Evolutionary conservation across 2,329 filamentous ascomycete species (phyloP), one percentile per base, ranked within the genome.

Genomic region (Pleomassaria siparia): DNA sequence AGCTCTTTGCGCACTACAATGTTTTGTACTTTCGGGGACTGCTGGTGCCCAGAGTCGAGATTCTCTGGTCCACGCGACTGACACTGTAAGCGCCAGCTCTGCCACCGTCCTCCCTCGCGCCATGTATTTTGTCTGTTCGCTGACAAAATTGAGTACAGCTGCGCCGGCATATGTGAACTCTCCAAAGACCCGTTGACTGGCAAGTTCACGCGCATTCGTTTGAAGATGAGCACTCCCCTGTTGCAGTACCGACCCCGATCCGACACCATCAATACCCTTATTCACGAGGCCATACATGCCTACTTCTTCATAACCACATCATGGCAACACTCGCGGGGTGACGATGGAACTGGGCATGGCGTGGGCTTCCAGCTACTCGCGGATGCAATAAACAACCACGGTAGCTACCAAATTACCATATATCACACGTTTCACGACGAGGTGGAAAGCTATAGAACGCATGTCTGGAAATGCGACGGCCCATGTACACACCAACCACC

Each of bases 241-340:
- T 63, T 76, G 40, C 74, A 76, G 50, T 76, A 70, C 50, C 67
- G 74, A 28, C 72, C 73, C 4, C 66, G 72, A 25, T 61, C 62
- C 40, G 73, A 76, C 53, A 71, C 70, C 1, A 59, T 75, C 47
- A 72, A 75, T 47, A 76, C 73, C 1, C 58, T 76, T 16, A 59
- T 76, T 2, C 74, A 76, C 48, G 74, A 76, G 49, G 65, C 69
- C 2, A 75, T 75, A 15, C 73, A 76, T 41, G 73, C 73, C 21
- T 76, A 75, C 52, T 74, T 76, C 61, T 76, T 76, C 59, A 59
- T 76, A 29, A 74, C 70, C 12, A 74, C 72, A 2, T 72, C 72
- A 8, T 74, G 71, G 71, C 58, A 50, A 40, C 71, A 76, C 47
- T 68, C 67, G 8, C 67, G 73, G 6, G 70, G 70, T 10, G 72